phyloP scores from a whole-genome alignment of 1,284 basidiomycete genomes.

The Blastosporella zonata region DNA sequence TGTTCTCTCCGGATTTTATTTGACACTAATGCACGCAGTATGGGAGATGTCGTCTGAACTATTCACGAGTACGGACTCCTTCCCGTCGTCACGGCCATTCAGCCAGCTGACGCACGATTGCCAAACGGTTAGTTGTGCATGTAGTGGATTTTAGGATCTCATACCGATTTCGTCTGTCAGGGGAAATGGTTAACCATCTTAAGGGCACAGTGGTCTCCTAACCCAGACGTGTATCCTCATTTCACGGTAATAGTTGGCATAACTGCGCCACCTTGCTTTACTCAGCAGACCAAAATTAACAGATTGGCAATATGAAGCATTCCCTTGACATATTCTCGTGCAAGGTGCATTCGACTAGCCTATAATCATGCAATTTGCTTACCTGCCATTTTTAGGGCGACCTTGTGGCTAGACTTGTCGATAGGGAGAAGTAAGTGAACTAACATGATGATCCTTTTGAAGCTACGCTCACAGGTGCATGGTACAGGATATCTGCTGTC shows the following conservation, averaged over 20 bases:
- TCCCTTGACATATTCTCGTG: conserved; percentile 68
- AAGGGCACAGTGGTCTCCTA: conserved; percentile 71
- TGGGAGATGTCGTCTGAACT: conserved; percentile 61
- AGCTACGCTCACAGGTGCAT: conserved; percentile 1
- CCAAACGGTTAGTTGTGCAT: conserved; percentile 56
- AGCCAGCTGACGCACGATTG: conserved; percentile 65
- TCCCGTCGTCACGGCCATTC: conserved; percentile 62
- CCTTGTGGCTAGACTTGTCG: conserved; percentile 56
- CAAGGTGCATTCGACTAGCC: conserved; percentile 43
- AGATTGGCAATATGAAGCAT: conserved; percentile 78
- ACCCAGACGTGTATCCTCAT: conserved; percentile 74
- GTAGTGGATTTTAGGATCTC: background rate
- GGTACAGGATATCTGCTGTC: conserved; percentile 64
- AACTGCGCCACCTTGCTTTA: background rate
- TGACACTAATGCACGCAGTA: conserved; percentile 40
- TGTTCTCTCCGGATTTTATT: background rate
- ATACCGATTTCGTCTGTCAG: conserved; percentile 32
- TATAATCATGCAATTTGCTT: conserved; percentile 1
- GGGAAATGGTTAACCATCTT: conserved; percentile 77
- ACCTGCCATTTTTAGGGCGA: conserved; percentile 55
- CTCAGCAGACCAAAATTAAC: background rate
- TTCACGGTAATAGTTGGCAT: conserved; percentile 61
- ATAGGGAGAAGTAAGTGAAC: conserved; percentile 45
- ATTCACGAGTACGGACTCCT: conserved; percentile 43
- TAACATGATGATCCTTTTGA: background rate